phyloP scores from a whole-genome alignment of 371 early-diverging fungal species.

The Mortierella sp. region DNA sequence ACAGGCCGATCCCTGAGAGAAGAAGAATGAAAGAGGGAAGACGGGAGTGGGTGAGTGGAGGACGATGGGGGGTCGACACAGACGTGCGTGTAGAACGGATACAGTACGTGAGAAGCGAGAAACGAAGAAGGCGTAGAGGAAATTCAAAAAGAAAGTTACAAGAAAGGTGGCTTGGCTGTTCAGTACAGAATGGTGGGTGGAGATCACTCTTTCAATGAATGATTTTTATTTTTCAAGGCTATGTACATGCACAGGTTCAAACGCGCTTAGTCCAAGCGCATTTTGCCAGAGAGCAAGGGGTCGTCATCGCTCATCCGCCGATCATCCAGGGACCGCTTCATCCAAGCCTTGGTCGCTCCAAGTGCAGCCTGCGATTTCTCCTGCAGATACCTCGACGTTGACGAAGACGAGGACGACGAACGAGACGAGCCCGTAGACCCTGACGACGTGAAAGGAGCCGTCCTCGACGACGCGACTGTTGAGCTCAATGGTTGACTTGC shows the following conservation, averaged over 20 bases:
- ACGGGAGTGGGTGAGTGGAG: too few species aligned
- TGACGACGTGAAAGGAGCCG: not conserved
- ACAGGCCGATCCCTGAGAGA: not conserved
- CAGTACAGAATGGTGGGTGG: not conserved
- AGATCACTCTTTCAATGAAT: not conserved
- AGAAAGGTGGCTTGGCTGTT: not conserved
- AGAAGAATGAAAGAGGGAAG: not conserved
- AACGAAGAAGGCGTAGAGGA: not conserved
- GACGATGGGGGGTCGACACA: not conserved
- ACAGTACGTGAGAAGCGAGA: not conserved
- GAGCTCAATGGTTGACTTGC: not conserved
- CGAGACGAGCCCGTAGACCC: slow-evolving; percentile 11
- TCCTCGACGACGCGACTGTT: not conserved
- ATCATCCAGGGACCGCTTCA: slow-evolving; percentile 49
- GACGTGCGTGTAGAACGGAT: too few species aligned
- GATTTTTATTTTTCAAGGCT: not conserved
- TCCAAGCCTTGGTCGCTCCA: slow-evolving; percentile 52
- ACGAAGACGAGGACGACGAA: not conserved
- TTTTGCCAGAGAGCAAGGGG: slow-evolving; percentile 37
- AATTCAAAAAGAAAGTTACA: not conserved
- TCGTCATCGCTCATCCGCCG: slow-evolving; percentile 52
- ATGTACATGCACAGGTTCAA: not conserved
- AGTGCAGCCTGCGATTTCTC: slow-evolving; percentile 43
- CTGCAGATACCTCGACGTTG: slow-evolving; percentile 27
- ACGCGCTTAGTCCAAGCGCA: slow-evolving; percentile 14